Base-by-base conservation (phyloP, 352 stramenopile genomes). In the Globisporangium recalcitrans region DNA sequence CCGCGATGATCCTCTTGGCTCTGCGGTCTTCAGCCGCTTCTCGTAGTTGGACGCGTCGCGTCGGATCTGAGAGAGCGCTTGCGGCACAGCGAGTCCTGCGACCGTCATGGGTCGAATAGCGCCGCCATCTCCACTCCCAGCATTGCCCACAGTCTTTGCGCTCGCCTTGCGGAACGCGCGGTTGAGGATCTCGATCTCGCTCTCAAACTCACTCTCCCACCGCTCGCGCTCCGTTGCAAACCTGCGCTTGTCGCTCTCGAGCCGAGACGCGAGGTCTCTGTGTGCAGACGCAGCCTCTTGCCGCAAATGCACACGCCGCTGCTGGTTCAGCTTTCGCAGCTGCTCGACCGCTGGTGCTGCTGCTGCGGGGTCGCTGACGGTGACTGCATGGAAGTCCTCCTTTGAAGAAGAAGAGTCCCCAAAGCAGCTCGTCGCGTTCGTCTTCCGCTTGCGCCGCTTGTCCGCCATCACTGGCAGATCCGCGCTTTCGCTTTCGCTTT, bases 121-220 rank as follows among this genome's bases (percentile, higher is more conserved):
- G 22, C 31, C 8, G n/a, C 21, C 21, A n/a, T 14, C 46, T 1
- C 0, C 22, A 52, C 24, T 16, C 9, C 38, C 8, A n/a, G 16
- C 7, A 4, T 14, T 34, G 9, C 64, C 60, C 19, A 65, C 32
- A 21, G 60, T 58, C n/a, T 64, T 64, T 1, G 62, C 56, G 9
- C 51, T 71, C n/a, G 73, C 62, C 52, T 78, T 83, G 3, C 68
- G 70, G 34, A 80, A 87, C 0, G 78, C 80, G 13, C 62, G 47
- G 22, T 64, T 79, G 7, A 90, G 58, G 2, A 64, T 62, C 4
- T 49, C 63, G 36, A 90, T 86, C 52, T 87, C 78, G 58, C 75
- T 67, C 24, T 79, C 54, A 34, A 88, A 82, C 14, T 78, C 71
- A 14, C 69, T 34, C 52, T 87, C 80, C 80, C 78, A 90, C 3